phyloP scores from a whole-genome alignment of 148 eudicot genomes.

The Chenopodium quinoa region DNA sequence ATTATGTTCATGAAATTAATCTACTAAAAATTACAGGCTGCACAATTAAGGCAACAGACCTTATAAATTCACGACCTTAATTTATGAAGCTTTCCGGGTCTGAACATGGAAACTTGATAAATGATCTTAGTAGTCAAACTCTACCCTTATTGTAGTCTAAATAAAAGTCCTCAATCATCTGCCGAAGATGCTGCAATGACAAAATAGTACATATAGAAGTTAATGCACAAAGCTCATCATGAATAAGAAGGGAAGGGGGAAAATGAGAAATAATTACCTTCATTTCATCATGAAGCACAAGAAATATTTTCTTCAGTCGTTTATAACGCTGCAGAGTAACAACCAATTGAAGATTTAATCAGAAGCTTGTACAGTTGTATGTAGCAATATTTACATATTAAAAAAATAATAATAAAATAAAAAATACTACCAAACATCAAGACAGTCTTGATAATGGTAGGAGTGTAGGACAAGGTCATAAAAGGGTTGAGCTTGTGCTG shows the following conservation, averaged over 20 bases:
- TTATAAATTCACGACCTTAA: neutral
- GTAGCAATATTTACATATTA: neutral
- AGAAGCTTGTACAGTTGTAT: neutral
- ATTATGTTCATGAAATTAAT: neutral
- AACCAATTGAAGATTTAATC: constrained; percentile 13
- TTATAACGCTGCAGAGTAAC: constrained; percentile 67
- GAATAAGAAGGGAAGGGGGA: constrained; percentile 4
- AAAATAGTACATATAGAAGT: constrained; percentile 2
- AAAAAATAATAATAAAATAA: too few species aligned
- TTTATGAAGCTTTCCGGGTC: neutral
- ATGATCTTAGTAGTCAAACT: constrained; percentile 8
- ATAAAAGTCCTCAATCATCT: constrained; percentile 72
- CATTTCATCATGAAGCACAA: constrained; percentile 92
- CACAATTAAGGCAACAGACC: neutral
- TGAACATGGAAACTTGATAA: neutral
- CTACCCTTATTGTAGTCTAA: constrained; percentile 43
- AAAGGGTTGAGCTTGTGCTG: neutral
- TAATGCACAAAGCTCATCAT: neutral
- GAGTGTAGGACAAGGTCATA: neutral
- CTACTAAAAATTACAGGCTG: neutral
- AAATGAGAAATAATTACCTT: constrained; percentile 44
- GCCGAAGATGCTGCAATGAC: constrained; percentile 65
- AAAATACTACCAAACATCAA: neutral
- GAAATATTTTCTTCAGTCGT: constrained; percentile 76
- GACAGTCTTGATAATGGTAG: neutral